Evolutionary conservation across 208 protist genomes (phyloP), one percentile per base, ranked within the genome.

Genomic region (Acanthamoeba sp.): DNA sequence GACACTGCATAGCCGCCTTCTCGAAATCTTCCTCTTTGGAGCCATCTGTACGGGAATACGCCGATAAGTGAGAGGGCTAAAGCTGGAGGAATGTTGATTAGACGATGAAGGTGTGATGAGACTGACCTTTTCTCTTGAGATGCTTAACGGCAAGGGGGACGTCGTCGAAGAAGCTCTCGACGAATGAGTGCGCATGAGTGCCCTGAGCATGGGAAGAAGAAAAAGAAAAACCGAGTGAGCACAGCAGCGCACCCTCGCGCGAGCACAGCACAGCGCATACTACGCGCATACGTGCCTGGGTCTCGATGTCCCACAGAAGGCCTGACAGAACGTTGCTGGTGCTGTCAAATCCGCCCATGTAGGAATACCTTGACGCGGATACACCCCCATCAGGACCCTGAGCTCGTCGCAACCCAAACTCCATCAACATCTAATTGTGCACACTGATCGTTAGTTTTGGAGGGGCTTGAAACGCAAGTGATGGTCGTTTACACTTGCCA

Each of bases 401-500:
- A 5, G 98, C 98, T 22, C 98, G 76, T n/a, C 98, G 88, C 12
- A 99, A 93, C 42, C 98, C 98, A 95, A 99, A 99, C 94, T 99
- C 98, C 85, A 91, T 64, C 48, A 91, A 29, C 38, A 16, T 27
- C 78, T 87, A 40, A 22, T 20, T 12, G 62, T 16, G 2, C 45
- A 50, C 45, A 50, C 18, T 0, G 14, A 50, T 16, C 45, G 45
- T 16, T 1, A 50, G 45, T 50, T 50, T 50, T 18, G 45, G 45
- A 50, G 18, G 45, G 0, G 42, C 45, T n/a, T n/a, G n/a, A n/a
- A n/a, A n/a, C n/a, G n/a, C n/a, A n/a, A n/a, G n/a, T n/a, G n/a
- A n/a, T n/a, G 45, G 18, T 50, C 4, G 1, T 0, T 50, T 50
- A 27, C 18, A 27, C 34, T 18, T 52, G 55, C 59, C 45, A 7